A percentile compares a stretch with the other conserved stretches of the same genome.
Evolutionary conservation across 306 rosid genomes (phyloP).

Genomic region (Ochetophila trinervis): DNA sequence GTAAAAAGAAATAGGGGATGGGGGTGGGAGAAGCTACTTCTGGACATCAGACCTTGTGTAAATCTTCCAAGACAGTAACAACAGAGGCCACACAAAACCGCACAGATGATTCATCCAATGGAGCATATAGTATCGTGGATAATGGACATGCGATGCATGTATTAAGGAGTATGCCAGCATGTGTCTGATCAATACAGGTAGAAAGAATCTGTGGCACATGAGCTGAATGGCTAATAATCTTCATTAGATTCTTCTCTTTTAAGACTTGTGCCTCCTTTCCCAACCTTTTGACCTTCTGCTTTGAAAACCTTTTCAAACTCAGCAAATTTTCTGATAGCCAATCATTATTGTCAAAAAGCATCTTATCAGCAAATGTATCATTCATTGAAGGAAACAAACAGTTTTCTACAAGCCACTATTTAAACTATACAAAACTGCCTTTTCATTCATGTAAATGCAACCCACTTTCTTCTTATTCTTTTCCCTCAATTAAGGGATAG

Average conservation of each 20-base stretch:
- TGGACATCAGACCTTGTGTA: constrained; percentile 69
- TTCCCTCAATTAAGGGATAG: too few species aligned
- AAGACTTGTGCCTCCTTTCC: constrained; percentile 81
- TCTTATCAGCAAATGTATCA: constrained; percentile 33
- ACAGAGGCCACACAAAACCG: constrained; percentile 72
- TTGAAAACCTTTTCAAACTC: constrained; percentile 81
- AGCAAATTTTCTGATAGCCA: constrained; percentile 62
- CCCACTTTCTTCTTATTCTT: too few species aligned
- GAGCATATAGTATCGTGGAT: constrained; percentile 69
- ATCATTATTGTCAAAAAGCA: constrained; percentile 25
- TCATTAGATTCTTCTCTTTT: constrained; percentile 77
- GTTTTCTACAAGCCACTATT: neutral
- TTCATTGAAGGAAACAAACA: constrained; percentile 6
- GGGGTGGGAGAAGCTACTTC: constrained; percentile 9
- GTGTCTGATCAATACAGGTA: constrained; percentile 62
- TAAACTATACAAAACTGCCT: neutral
- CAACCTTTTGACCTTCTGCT: constrained; percentile 68
- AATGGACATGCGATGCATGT: constrained; percentile 82
- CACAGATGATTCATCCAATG: constrained; percentile 69
- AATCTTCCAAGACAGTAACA: constrained; percentile 64
- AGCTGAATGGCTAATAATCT: constrained; percentile 54
- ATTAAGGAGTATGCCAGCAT: constrained; percentile 73
- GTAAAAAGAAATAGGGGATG: constrained; percentile 12
- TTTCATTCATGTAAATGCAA: neutral
- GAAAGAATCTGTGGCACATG: constrained; percentile 75